Conservation (phyloP, 164 flowering plant genomes). For the Dillenia suffruticosa region DNA sequence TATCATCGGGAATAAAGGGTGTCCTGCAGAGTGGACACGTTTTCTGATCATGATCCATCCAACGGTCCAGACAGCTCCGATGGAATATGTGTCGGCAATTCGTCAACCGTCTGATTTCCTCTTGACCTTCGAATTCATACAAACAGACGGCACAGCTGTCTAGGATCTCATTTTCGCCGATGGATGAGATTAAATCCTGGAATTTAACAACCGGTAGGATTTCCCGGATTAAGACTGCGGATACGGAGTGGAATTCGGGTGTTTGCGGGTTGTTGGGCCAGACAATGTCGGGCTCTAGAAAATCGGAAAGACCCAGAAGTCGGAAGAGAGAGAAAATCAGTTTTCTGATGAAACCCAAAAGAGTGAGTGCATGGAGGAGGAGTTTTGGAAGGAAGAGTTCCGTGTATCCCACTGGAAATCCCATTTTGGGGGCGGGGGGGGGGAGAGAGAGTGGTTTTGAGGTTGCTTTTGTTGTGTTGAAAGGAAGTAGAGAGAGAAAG, state of each 20-base stretch:
- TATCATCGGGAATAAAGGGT: conserved; percentile 43
- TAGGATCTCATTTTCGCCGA: conserved; percentile 15
- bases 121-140: conserved; percentile 49
- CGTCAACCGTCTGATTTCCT: conserved; percentile 55
- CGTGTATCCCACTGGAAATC: conserved; percentile 50
- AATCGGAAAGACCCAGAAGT: conserved; percentile 35
- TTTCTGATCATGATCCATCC: conserved; percentile 69
- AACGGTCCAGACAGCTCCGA: conserved; percentile 65
- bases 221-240: conserved; percentile 46
- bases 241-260: conserved; percentile 17
- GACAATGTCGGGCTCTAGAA: conserved; percentile 40
- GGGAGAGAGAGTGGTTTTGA: conserved; percentile 9
- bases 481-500: background rate
- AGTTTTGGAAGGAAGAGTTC: conserved; percentile 53
- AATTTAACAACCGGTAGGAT: conserved; percentile 55
- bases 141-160: conserved; percentile 70
- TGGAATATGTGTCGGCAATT: conserved; percentile 75
- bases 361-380: conserved; percentile 32
- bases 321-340: conserved; percentile 29
- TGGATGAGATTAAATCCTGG: conserved; percentile 26
- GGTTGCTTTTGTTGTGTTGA: background rate
- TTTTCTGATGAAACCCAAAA: conserved; percentile 35
- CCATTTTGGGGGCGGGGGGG: conserved; percentile 25
- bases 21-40: conserved; percentile 72
- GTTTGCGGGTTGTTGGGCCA: conserved; percentile 13